Evolutionary conservation across 202 grass and related monocot genomes (phyloP).

Genomic region (Eragrostis tef): DNA sequence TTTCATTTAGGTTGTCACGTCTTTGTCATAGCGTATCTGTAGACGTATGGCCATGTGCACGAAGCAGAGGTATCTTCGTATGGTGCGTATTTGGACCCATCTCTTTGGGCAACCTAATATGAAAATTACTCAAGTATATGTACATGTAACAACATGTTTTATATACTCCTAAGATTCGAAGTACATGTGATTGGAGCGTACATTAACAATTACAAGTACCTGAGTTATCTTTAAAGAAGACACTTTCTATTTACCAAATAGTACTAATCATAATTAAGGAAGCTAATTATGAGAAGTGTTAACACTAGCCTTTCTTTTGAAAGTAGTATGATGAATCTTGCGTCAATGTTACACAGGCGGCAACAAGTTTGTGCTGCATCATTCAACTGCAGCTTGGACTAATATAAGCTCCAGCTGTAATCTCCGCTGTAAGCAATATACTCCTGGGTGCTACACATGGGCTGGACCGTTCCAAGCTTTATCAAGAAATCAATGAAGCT

Average conservation of each 20-base stretch:
- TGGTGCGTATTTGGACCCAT: not conserved
- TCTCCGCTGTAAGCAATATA: slow-evolving; percentile 18
- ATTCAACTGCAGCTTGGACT: slow-evolving; percentile 22
- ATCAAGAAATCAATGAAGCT: slow-evolving; percentile 23
- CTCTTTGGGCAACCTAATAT: not conserved
- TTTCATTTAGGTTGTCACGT: slow-evolving; percentile 38
- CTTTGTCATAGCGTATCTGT: not conserved
- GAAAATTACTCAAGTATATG: not conserved
- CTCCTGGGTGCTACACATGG: slow-evolving; percentile 26
- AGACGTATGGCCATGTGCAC: not conserved
- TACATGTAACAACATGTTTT: not conserved
- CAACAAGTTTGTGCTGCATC: not conserved
- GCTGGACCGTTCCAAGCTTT: slow-evolving; percentile 22
- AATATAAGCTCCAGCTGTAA: slow-evolving; percentile 1
- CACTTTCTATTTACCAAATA: not conserved
- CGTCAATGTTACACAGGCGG: not conserved
- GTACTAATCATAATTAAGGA: not conserved
- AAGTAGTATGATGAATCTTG: not conserved
- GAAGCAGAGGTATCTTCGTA: not conserved
- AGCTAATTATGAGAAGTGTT: not conserved
- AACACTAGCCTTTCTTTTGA: not conserved
- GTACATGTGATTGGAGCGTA: too few relatives aligned
- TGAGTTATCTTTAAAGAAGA: not conserved
- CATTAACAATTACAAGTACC: not conserved
- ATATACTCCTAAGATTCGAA: too few relatives aligned